phyloP scores from a whole-genome alignment of 257 asterid species.

The Anisodus tanguticus region DNA sequence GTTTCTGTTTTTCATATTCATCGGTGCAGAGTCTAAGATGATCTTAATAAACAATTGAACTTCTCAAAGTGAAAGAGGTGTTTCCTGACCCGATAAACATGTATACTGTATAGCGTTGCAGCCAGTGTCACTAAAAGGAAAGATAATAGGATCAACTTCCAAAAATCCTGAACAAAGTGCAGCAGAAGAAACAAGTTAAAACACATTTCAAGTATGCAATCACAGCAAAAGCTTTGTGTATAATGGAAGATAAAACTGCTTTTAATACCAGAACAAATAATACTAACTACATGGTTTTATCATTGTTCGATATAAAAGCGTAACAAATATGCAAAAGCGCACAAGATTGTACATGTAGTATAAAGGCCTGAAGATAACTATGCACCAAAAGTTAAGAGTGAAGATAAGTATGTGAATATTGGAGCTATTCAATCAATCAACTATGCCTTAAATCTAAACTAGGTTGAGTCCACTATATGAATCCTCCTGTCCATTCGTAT shows the following conservation, averaged over 20 bases:
- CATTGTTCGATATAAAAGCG: no score
- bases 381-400: no score
- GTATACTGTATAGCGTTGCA: conserved; percentile 58
- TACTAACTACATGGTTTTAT: not conserved
- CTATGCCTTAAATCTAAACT: not conserved
- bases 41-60: conserved; percentile 29
- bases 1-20: no score
- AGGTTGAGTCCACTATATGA: not conserved
- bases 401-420: no score
- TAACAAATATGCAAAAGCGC: no score
- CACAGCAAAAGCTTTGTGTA: not conserved
- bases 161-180: conserved; percentile 62
- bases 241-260: not conserved
- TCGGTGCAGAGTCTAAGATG: not conserved
- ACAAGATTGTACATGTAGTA: no score
- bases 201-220: not conserved
- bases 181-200: not conserved
- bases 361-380: no score
- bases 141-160: conserved; percentile 69
- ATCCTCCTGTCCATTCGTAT: not conserved
- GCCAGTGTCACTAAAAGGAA: conserved; percentile 65
- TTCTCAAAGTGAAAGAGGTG: conserved; percentile 74
- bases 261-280: not conserved
- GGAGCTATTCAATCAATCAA: not conserved
- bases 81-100: conserved; percentile 61